Percentiles rank a stretch among this genome's conserved stretches.
These are phyloP conservation scores for Spatholobus suberectus DNA, from an alignment of 306 rosid species.

Conservation along the genomic window DNA sequence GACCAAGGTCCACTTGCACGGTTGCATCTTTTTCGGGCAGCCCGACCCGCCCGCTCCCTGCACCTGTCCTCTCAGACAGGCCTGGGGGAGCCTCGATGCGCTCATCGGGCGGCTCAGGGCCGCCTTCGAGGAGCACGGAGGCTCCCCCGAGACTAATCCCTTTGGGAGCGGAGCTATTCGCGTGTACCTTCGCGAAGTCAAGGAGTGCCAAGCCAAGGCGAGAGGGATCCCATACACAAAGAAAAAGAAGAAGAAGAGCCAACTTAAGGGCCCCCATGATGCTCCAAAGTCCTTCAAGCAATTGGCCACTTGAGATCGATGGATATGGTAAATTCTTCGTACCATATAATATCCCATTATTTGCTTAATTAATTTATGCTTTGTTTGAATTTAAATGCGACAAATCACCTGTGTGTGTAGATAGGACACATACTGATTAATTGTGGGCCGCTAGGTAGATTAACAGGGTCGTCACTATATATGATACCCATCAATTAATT, in stretches of 20 bases:
- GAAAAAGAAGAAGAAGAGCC: constrained; percentile 83
- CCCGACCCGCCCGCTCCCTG: constrained; percentile 96
- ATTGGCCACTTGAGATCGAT: constrained; percentile 49
- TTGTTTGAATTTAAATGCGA: constrained; percentile 2
- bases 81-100: constrained; percentile 96
- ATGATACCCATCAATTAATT: background rate
- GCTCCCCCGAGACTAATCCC: constrained; percentile 77
- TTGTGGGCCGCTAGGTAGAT: background rate
- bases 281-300: constrained; percentile 68
- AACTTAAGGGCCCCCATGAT: constrained; percentile 50
- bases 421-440: background rate
- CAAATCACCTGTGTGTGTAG: background rate
- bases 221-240: constrained; percentile 85
- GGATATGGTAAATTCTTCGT: constrained; percentile 56
- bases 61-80: constrained; percentile 85
- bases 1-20: constrained; percentile 85
- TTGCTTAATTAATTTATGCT: background rate
- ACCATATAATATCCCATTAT: background rate
- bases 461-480: background rate
- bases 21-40: constrained; percentile 87
- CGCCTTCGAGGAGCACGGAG: constrained; percentile 88
- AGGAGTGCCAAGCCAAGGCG: constrained; percentile 85
- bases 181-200: constrained; percentile 81
- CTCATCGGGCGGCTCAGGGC: constrained; percentile 91
- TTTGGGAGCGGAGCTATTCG: constrained; percentile 86